Evolutionary conservation across 1,284 basidiomycete genomes (phyloP), one percentile per base, ranked within the genome.

Genomic region (Trichosporon sp.): DNA sequence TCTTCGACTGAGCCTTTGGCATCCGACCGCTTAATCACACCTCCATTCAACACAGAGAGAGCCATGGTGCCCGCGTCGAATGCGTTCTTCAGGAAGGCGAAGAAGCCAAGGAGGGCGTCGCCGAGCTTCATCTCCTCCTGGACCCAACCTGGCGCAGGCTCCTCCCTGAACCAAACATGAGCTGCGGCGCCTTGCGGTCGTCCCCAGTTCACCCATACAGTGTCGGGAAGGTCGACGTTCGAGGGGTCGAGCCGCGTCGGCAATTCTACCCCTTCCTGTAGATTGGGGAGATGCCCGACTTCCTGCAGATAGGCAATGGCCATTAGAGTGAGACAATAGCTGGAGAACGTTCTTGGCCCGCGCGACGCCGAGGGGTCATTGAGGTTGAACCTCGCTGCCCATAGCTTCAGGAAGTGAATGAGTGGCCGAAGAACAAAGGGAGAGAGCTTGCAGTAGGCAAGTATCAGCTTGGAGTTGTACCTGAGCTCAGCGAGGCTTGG

Each of bases 301-400:
- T 63, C 58, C 59, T 80, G 79, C 11, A 81, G 70, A 60, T 80
- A 81, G 2, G 71, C 75, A 40, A 81, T 81, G 8, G 73, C 74
- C 76, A 81, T 78, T 10, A 81, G 70, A 2, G 76, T 78, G 25
- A 80, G 68, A 61, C 78, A 77, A 68, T 81, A 81, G 4, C 77
- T 78, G 0, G 79, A 81, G 72, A 81, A 74, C 7, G 77, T 76
- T 0, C 75, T 64, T 6, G 69, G 65, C 4, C 77, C 78, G 2
- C 60, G 63, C 2, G 63, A 37, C 3, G 76, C 79, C 0, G 74
- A 76, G 1, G 78, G 70, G 59, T 80, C 77, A 59, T 81, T 81
- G 31, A 81, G 65, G 25, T 73, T 62, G 59, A 78, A 73, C 0
- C 69, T 64, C 44, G 72, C 70, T 1, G 74, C 69, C 80, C 80